Evolutionary conservation across 345 rosid species (phyloP), one percentile per base, ranked within the genome.

Genomic region (Clarkia xantiana): DNA sequence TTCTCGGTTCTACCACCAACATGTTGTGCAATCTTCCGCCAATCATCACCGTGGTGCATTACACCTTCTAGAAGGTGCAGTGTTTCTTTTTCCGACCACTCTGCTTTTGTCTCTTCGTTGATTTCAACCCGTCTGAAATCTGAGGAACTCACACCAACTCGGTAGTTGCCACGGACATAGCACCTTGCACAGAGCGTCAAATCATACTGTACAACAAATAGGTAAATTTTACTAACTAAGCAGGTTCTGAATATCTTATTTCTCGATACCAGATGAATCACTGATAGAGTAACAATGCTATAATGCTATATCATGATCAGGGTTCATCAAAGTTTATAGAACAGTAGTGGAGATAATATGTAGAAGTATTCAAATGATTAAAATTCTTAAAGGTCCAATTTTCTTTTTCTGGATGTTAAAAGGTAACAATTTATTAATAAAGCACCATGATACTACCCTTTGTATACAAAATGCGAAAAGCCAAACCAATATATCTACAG

Each of bases 121-220:
- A 88, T 69, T 76, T 88, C 97, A 51, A 88, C 89, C 38, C 94
- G 66, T 70, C 85, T 76, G 64, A 84, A 88, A 71, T 84, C 97
- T 0, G 93, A 68, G 15, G 79, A 71, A 57, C 70, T 81, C n/a
- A 89, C 78, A 51, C 97, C 97, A 53, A 71, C 73, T 39, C 78
- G 69, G 61, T 75, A 76, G 71, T 82, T 85, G 16, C 94, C 90
- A 17, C 90, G 86, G 17, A 82, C 97, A 65, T 85, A 85, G 75
- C 97, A 89, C 55, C 97, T 81, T 4, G 95, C 97, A 62, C 97
- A 89, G 45, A 89, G 78, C 42, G 94, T 82, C 62, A 82, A 71
- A 50, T 82, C 87, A 66, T 78, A 69, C 97, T 81, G 84, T 52
- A 10, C 11, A 58, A 43, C 52, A 43, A 18, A 51, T 14, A 38